These are phyloP conservation scores for Lentinula sp. DNA, from an alignment of 768 basidiomycete species.

Conservation along the genomic window DNA sequence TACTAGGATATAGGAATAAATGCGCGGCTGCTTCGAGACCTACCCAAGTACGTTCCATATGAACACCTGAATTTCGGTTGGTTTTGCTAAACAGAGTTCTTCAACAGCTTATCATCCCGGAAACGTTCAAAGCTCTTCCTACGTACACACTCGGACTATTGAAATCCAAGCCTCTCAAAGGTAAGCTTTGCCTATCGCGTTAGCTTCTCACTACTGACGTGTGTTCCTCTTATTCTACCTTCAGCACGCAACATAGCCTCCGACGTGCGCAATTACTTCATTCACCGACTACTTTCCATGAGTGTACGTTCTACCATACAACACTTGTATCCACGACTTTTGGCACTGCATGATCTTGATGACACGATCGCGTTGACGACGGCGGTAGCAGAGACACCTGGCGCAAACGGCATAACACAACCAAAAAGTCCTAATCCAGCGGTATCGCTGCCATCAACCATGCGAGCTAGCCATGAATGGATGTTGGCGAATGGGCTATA, in stretches of 20 bases:
- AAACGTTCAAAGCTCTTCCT: constrained; percentile 84
- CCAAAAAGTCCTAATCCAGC: neutral
- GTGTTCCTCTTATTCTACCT: neutral
- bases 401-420: too few relatives aligned
- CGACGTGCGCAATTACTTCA: constrained; percentile 88
- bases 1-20: constrained; percentile 82
- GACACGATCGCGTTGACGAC: constrained; percentile 67
- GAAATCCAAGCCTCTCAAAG: constrained; percentile 93
- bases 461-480: constrained; percentile 76
- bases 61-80: neutral
- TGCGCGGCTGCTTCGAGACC: constrained; percentile 76
- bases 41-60: constrained; percentile 60
- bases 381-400: constrained; percentile 43
- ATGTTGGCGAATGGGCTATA: constrained; percentile 95
- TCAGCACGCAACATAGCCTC: constrained; percentile 82
- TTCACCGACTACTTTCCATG: constrained; percentile 69
- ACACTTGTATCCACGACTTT: constrained; percentile 80
- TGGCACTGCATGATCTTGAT: constrained; percentile 83
- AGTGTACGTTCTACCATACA: constrained; percentile 65
- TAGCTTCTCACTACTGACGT: neutral
- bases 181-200: constrained; percentile 29
- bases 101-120: constrained; percentile 84
- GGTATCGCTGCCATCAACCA: constrained; percentile 55
- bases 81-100: neutral
- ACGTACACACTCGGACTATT: constrained; percentile 74